These are phyloP conservation scores for Achlya hypogyna DNA, from an alignment of 352 stramenopile species.

Conservation along the genomic window DNA sequence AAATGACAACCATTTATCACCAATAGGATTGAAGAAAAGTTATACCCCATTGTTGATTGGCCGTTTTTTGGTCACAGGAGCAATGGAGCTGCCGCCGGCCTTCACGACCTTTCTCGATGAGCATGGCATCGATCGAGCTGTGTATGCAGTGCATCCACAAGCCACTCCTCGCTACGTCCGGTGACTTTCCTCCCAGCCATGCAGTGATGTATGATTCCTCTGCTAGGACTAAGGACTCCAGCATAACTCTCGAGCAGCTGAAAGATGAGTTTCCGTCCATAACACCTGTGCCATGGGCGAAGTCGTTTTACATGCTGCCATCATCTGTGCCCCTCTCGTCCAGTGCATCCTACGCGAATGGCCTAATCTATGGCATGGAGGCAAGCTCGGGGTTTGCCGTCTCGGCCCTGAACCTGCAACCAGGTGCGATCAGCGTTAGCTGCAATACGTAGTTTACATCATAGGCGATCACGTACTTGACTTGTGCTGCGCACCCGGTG, in stretches of 20 bases:
- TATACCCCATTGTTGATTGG: too few species aligned
- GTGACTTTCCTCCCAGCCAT: slow-evolving; percentile 26
- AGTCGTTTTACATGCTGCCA: slow-evolving; percentile 52
- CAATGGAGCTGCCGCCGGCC: slow-evolving; percentile 22
- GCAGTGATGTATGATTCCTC: neutral
- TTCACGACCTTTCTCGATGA: slow-evolving; percentile 49
- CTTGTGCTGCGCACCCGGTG: slow-evolving; percentile 89
- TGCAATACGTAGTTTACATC: neutral
- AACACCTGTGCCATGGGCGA: slow-evolving; percentile 37
- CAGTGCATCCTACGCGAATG: slow-evolving; percentile 40
- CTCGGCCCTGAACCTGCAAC: slow-evolving; percentile 41
- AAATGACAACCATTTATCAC: too few species aligned
- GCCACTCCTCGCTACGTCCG: slow-evolving; percentile 50
- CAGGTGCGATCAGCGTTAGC: slow-evolving; percentile 23
- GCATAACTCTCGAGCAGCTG: slow-evolving; percentile 20
- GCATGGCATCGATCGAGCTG: slow-evolving; percentile 37
- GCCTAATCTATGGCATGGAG: slow-evolving; percentile 83
- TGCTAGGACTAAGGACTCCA: slow-evolving; percentile 4
- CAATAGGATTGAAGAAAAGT: too few species aligned
- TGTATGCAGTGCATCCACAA: slow-evolving; percentile 23
- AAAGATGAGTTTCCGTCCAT: neutral
- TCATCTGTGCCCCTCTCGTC: too few species aligned
- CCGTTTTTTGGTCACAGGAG: too few species aligned
- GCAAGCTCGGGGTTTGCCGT: slow-evolving; percentile 70
- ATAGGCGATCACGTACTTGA: slow-evolving; percentile 83